Base-by-base conservation (phyloP, 164 flowering plant species). In the Piper betle region DNA sequence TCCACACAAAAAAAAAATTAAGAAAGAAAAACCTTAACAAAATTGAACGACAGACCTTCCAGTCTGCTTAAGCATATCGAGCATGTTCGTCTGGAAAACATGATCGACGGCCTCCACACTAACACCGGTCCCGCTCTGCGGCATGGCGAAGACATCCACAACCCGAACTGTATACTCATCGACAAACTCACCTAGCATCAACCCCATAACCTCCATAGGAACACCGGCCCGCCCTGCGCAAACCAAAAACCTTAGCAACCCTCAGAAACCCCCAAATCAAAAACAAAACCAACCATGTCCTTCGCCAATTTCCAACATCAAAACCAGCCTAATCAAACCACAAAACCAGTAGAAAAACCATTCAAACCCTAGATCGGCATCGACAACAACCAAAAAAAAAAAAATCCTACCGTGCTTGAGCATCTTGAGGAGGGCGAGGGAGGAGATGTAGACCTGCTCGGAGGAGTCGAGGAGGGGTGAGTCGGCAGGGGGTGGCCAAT, bases 101-200 rank as follows among this genome's bases (percentile, higher is more conserved):
- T 88, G 98, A 74, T 90, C 97, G 6, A 93, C 98, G 4, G 98
- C 98, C 69, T 93, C 98, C 7, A 93, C 98, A 74, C 98, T 93
- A 46, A 93, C 98, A 10, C 98, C 98, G 55, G 98, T 93, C 69
- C 98, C 98, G 67, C 98, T 93, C 74, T 93, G 98, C 0, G 98
- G 98, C 98, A 93, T 93, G 0, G 98, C 97, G 65, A 93, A 93
- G 4, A 93, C 98, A 78, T 93, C 98, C 17, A 93, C 98, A 18
- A 93, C 98, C 46, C 98, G 93, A 39, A 93, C 98, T 0, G 98
- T 93, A 70, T 93, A 93, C 74, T 93, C 98, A 60, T 93, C 98
- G 54, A 93, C 96, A 61, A 93, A 93, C 74, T 93, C 97, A 13
- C 98, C 97, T 38, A 93, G 77, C 98, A 93, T 93, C 83, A 93